These are phyloP conservation scores for Perkinsus marinus DNA, from an alignment of 169 alveolate species.

Conservation along the genomic window DNA sequence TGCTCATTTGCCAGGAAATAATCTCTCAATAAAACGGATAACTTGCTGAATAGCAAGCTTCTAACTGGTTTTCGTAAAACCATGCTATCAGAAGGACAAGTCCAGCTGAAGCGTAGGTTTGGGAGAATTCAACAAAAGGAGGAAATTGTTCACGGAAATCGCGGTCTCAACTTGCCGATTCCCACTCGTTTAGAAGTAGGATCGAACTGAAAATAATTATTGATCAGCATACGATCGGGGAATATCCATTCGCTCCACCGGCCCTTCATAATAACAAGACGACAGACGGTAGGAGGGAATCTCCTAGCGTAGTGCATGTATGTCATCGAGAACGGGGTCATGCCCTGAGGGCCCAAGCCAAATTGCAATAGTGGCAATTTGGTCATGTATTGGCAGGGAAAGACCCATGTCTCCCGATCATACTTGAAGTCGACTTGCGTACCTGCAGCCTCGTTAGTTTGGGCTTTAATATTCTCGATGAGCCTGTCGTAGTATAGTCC, in stretches of 20 bases:
- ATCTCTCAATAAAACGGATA: too few relatives aligned
- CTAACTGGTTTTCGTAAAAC: too few relatives aligned
- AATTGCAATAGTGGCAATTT: not conserved
- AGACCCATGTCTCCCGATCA: not conserved
- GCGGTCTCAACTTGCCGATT: too few relatives aligned
- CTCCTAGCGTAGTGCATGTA: not conserved
- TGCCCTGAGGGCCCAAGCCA: not conserved
- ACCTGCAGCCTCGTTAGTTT: not conserved
- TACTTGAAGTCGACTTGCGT: not conserved
- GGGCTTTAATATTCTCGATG: not conserved
- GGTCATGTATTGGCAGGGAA: not conserved
- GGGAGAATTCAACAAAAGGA: too few relatives aligned
- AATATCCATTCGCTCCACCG: not conserved
- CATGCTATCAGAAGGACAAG: too few relatives aligned
- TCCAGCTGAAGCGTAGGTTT: too few relatives aligned
- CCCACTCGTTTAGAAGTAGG: not conserved
- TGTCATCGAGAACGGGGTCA: not conserved
- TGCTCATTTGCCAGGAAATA: too few relatives aligned
- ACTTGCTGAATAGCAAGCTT: too few relatives aligned
- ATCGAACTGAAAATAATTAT: not conserved
- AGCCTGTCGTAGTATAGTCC: not conserved
- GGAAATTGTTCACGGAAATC: too few relatives aligned
- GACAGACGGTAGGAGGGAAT: not conserved
- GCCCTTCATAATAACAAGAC: not conserved
- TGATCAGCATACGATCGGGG: not conserved